Evolutionary conservation across 2,329 filamentous ascomycete species (phyloP).

Genomic region (Arthrocladium fulminans): DNA sequence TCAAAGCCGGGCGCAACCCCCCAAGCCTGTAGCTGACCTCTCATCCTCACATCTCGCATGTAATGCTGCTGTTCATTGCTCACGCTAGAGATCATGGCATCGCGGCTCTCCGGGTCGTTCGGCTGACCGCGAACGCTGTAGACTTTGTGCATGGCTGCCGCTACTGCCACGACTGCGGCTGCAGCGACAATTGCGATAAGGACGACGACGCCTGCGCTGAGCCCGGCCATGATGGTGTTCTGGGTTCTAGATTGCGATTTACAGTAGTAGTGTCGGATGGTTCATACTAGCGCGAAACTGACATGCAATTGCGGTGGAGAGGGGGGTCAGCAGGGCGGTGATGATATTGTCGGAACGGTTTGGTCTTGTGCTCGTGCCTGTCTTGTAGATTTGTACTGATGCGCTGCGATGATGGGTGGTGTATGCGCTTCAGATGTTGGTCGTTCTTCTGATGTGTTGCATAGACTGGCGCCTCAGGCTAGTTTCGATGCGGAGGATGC

Average conservation of each 20-base stretch:
- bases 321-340: too few species aligned
- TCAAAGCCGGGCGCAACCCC: slow-evolving; percentile 5
- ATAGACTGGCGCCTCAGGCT: not conserved
- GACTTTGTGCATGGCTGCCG: slow-evolving; percentile 5
- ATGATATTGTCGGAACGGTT: too few species aligned
- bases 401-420: not conserved
- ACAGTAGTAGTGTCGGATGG: not conserved
- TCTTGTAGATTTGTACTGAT: too few species aligned
- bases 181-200: slow-evolving; percentile 5
- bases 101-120: not conserved
- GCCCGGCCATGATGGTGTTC: not conserved
- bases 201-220: slow-evolving; percentile 5
- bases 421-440: not conserved
- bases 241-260: not conserved
- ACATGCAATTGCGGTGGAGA: too few species aligned
- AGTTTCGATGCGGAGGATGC: not conserved
- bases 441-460: not conserved
- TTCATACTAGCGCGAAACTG: not conserved
- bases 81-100: slow-evolving; percentile 1
- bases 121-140: not conserved
- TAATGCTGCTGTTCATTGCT: slow-evolving; percentile 7
- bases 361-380: too few species aligned
- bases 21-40: slow-evolving; percentile 2
- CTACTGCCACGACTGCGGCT: slow-evolving; percentile 1
- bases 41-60: slow-evolving; percentile 8